A percentile compares a stretch with the other conserved stretches of the same genome.
phyloP scores from a whole-genome alignment of 441 rosid species.

The Hypseocharis bilobata region DNA sequence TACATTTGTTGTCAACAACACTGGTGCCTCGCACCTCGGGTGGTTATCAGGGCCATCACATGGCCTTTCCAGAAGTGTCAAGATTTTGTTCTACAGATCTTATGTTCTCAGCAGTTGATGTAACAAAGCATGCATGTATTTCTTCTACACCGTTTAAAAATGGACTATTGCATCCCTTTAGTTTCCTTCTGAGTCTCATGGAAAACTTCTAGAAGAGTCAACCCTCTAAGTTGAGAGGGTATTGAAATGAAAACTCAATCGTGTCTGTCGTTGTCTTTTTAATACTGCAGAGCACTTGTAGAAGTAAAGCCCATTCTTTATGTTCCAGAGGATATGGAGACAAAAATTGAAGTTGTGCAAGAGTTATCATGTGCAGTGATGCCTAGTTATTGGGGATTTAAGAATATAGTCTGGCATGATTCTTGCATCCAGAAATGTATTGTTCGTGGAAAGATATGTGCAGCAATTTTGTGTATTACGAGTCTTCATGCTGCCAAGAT shows the following conservation, averaged over 20 bases:
- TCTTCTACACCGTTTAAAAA: no score
- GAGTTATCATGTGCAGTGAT: conserved; percentile 22
- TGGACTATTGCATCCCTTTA: no score
- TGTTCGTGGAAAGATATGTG: conserved; percentile 51
- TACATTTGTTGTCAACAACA: no score
- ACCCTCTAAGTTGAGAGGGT: background rate
- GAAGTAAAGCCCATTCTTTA: conserved; percentile 83
- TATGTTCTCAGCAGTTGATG: no score
- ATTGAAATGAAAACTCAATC: background rate
- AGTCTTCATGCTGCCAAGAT: conserved; percentile 35
- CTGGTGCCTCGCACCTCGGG: no score
- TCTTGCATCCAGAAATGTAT: conserved; percentile 62
- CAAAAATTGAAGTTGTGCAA: conserved; percentile 20
- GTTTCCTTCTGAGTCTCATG: no score
- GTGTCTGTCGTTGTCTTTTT: background rate
- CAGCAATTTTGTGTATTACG: conserved; percentile 50
- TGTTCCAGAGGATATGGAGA: conserved; percentile 38
- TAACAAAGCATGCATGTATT: no score
- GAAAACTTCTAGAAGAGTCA: background rate
- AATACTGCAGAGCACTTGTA: conserved; percentile 59
- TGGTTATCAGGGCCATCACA: no score
- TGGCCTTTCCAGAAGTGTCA: no score
- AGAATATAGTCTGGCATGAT: conserved; percentile 67
- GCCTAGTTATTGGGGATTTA: conserved; percentile 41
- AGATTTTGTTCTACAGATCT: no score